Evolutionary conservation across 2,329 filamentous ascomycete species (phyloP).

Genomic region (Talaromyces sp.): DNA sequence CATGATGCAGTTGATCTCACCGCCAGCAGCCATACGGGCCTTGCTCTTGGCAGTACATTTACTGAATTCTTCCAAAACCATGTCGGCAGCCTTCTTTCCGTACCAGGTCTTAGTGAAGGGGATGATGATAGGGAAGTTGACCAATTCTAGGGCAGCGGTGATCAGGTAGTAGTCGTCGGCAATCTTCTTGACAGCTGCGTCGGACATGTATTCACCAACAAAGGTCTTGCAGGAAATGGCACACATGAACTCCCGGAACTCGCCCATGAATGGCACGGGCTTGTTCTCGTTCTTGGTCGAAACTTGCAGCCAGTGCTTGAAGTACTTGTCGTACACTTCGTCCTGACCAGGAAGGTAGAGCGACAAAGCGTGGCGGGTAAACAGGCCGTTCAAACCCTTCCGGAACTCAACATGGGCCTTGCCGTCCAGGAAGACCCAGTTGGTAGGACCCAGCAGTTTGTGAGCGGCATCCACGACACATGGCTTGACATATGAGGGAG

Average conservation of each 20-base stretch:
- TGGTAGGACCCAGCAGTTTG: slow-evolving; percentile 85
- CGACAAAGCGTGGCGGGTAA: slow-evolving; percentile 84
- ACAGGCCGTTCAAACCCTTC: slow-evolving; percentile 90
- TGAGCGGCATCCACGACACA: slow-evolving; percentile 92
- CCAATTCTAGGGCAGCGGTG: slow-evolving; percentile 89
- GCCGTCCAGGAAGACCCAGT: slow-evolving; percentile 97
- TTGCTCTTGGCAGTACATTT: slow-evolving; percentile 93
- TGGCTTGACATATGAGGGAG: slow-evolving; percentile 84
- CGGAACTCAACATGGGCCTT: slow-evolving; percentile 94
- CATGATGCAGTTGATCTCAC: slow-evolving; percentile 85
- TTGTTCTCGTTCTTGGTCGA: slow-evolving; percentile 68
- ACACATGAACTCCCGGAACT: slow-evolving; percentile 92
- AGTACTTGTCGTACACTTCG: slow-evolving; percentile 84
- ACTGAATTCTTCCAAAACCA: slow-evolving; percentile 83
- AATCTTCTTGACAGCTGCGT: slow-evolving; percentile 87
- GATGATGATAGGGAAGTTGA: slow-evolving; percentile 96
- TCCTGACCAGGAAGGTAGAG: slow-evolving; percentile 88
- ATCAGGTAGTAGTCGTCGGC: slow-evolving; percentile 96
- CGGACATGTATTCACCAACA: slow-evolving; percentile 89
- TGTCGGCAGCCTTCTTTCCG: slow-evolving; percentile 90
- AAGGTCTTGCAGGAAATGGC: slow-evolving; percentile 96
- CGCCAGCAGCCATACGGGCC: slow-evolving; percentile 83
- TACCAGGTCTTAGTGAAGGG: slow-evolving; percentile 96
- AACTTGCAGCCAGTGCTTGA: slow-evolving; percentile 70
- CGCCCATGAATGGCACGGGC: slow-evolving; percentile 80